Base-by-base conservation (phyloP, 805 yeast genomes). In the Groenewaldozyma salmanticensis region DNA sequence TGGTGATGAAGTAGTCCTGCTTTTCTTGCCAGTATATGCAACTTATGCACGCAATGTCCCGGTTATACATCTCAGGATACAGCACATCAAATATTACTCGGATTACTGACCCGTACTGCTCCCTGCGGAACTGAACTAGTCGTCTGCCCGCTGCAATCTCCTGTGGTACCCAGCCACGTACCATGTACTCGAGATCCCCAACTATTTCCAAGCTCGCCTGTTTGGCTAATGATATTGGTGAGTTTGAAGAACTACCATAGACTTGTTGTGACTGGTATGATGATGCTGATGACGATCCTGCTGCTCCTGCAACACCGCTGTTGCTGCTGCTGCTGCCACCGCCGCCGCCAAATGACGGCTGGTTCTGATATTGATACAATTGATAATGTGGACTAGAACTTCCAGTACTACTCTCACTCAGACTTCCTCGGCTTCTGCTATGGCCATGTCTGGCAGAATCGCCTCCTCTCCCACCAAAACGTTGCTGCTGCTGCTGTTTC, bases 21-120 rank as follows among this genome's bases (percentile, higher is more conserved):
- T 65, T 59, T 36, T 70, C 74, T 32, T 61, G 58, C 78, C 81
- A 76, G 53, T 65, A 67, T 24, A 79, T 76, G 53, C 86, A 79
- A 16, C 77, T 69, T 16, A 78, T 66, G 15, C 74, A 71, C 5
- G 74, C 68, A 38, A 62, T 62, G 3, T 65, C 63, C 1, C 60
- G 52, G 33, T 58, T 40, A 52, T 68, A 64, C 36, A 70, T 54
- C 47, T 61, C 52, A 22, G 59, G 57, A 33, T 57, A 37, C 33
- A 64, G 61, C 2, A 72, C 61, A 27, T 55, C 48, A 45, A 71
- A 68, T 18, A 59, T 53, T 27, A 72, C 62, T 16, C 62, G 43
- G 45, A 70, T 47, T 47, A 62, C 50, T 40, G 61, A 47, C 38
- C 59, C 53, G 11, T 52, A 49, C 43, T 65, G 68, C 5, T 47